Evolutionary conservation across 371 early-diverging fungal species (phyloP).

Genomic region (Actinomucor elegans): DNA sequence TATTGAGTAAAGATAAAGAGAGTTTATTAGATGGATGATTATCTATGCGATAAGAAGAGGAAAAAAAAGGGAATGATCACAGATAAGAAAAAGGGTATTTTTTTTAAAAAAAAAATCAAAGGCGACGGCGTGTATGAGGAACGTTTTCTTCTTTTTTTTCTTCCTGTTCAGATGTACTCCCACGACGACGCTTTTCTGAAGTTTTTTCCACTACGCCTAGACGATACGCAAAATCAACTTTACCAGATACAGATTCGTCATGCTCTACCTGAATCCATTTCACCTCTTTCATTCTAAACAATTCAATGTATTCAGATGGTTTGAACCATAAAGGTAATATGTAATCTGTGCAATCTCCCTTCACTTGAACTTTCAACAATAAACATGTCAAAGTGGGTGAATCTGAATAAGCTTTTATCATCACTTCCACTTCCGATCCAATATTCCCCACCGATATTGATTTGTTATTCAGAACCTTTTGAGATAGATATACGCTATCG

Average conservation of each 20-base stretch:
- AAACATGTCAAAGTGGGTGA: neutral
- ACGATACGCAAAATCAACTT: slow-evolving; percentile 9
- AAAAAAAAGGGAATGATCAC: no score
- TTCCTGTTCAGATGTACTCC: neutral
- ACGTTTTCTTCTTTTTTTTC: neutral
- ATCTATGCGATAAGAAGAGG: no score
- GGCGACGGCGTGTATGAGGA: neutral
- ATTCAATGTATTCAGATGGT: slow-evolving; percentile 21
- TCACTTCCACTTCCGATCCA: slow-evolving; percentile 16
- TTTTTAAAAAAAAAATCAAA: no score
- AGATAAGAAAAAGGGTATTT: slow-evolving; percentile 8
- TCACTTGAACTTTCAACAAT: slow-evolving; percentile 1
- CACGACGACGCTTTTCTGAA: neutral
- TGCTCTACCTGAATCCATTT: neutral
- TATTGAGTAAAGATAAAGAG: no score
- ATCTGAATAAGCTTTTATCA: neutral
- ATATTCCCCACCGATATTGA: slow-evolving; percentile 5
- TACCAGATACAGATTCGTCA: slow-evolving; percentile 1
- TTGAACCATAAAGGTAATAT: slow-evolving; percentile 27
- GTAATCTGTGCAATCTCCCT: neutral
- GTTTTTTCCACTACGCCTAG: slow-evolving; percentile 8
- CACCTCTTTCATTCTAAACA: neutral
- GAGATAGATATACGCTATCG: slow-evolving; percentile 18
- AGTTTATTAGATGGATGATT: no score
- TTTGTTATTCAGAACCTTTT: neutral